A percentile compares a stretch with the other conserved stretches of the same genome.
phyloP scores from a whole-genome alignment of 306 rosid genomes.

The Gastrolobium bilobum region DNA sequence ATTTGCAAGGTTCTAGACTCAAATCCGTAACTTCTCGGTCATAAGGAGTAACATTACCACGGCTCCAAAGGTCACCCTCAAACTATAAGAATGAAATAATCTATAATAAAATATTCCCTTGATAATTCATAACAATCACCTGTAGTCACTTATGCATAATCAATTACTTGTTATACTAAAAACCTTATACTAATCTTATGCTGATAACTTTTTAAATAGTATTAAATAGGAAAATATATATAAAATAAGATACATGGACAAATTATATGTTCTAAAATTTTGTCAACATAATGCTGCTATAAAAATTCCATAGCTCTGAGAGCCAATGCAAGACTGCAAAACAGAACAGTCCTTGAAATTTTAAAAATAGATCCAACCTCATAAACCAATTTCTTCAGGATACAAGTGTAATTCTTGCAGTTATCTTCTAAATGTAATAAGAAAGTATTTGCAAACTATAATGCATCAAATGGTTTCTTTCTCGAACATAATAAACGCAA shows the following conservation, averaged over 20 bases:
- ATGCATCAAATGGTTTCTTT: constrained; percentile 13
- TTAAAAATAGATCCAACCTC: constrained; percentile 14
- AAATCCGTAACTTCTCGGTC: no score
- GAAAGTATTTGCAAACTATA: constrained; percentile 25
- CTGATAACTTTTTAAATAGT: background rate
- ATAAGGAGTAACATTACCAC: no score
- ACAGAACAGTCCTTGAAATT: background rate
- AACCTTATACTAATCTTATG: background rate
- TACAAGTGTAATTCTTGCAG: background rate
- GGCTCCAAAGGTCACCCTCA: no score
- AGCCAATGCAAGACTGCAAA: background rate
- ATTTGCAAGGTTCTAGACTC: no score
- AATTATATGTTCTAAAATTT: background rate
- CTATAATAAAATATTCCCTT: constrained; percentile 2
- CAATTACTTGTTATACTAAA: constrained; percentile 10
- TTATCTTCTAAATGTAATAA: constrained; percentile 21
- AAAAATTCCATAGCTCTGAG: constrained; percentile 21
- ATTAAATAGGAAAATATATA: background rate
- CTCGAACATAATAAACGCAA: constrained; percentile 12
- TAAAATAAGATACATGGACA: constrained; percentile 2
- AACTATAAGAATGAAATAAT: constrained; percentile 9
- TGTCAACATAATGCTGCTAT: constrained; percentile 18
- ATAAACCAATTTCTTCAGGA: constrained; percentile 18
- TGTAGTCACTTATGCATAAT: constrained; percentile 5
- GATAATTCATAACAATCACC: background rate